Evolutionary conservation across 257 asterid species (phyloP), one percentile per base, ranked within the genome.

Genomic region (Petunia secreta): DNA sequence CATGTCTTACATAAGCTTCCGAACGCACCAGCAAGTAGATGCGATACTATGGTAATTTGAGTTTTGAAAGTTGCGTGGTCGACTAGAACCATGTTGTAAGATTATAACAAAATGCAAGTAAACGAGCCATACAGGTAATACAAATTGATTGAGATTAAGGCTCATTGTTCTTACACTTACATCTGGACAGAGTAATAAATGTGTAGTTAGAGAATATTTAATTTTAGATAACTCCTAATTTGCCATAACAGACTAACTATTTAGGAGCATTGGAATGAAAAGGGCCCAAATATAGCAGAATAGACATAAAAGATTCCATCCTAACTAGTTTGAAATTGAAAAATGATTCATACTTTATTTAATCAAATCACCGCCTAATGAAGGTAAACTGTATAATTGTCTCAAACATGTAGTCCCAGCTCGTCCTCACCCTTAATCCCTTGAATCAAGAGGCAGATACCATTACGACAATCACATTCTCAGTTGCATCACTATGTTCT

Each of bases 351-450:
- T 48, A 71, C 9, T 34, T 71, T 34, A 8, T 8, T 69, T 8
- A 2, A 25, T 0, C 11, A 71, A 48, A 48, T 48, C 44, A 71
- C 77, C 25, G 10, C 13, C 60, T 34, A 48, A 25, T 71, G 48
- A 39, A 5, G 60, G 60, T 2, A 71, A 48, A 34, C 44, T 46
- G 13, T 25, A 71, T 48, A 48, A 5, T 71, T 48, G 11, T 71
- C 77, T 71, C 5, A 2, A 34, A 48, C 50, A 71, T 5, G 77
- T 48, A 69, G 34, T 71, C 60, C 41, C 9, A 7, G 25, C 16
- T 48, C 44, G 48, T 46, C 5, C 77, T 71, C 60, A 71, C 77
- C 77, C 57, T 52, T 9, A 52, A 52, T 11, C 57, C 57, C 10
- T 3, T 52, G 1, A 52, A 52, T 9, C 57, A 8, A 52, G 57